Conservation (phyloP, 2,329 filamentous ascomycete genomes). For the Colletotrichum sp. region DNA sequence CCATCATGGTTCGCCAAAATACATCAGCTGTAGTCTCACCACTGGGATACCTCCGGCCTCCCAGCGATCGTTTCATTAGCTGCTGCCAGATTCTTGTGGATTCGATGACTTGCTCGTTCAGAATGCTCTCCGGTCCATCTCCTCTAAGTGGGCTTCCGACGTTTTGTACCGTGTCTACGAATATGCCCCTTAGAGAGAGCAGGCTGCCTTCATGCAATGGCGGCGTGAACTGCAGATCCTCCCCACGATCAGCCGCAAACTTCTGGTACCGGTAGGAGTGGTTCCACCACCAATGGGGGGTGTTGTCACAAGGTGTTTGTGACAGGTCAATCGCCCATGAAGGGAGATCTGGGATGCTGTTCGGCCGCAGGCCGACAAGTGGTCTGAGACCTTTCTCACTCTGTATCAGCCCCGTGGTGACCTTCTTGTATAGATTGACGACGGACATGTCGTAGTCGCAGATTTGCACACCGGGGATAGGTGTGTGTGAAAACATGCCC, state of each 20-base stretch:
- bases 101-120: neutral
- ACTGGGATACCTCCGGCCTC: neutral
- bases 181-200: neutral
- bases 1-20: neutral
- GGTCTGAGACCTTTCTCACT: neutral
- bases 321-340: neutral
- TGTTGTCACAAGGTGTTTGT: neutral
- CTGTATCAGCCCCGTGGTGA: neutral
- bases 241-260: neutral
- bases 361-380: neutral
- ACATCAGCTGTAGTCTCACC: neutral
- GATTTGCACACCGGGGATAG: neutral
- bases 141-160: neutral
- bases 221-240: neutral
- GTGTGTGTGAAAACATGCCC: neutral
- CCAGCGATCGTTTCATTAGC: neutral
- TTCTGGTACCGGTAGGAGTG: neutral
- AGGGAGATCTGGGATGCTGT: neutral
- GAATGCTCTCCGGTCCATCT: neutral
- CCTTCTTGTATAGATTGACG: neutral
- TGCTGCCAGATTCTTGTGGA: neutral
- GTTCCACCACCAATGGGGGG: neutral
- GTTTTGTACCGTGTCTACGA: neutral
- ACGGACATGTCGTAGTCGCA: neutral
- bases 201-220: neutral